phyloP scores from a whole-genome alignment of 2,329 filamentous ascomycete species.

The Chrysoporthe puriensis region DNA sequence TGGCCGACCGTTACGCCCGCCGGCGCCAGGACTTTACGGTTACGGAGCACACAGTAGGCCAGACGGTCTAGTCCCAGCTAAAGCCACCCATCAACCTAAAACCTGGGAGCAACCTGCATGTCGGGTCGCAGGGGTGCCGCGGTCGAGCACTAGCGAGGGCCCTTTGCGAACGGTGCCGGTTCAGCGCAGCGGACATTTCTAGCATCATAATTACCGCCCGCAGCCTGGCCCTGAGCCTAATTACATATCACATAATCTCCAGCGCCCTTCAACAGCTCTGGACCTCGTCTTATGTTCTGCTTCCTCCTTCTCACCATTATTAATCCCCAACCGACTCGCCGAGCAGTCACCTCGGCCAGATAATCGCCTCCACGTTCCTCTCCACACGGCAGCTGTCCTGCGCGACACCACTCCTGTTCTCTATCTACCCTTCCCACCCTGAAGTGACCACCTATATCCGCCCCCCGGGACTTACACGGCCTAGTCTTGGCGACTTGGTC shows the following conservation, averaged over 20 bases:
- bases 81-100: slow-evolving; percentile 26
- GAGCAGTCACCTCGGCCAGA: neutral
- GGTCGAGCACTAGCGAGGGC: slow-evolving; percentile 19
- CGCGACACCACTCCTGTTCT: too few relatives aligned
- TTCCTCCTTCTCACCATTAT: slow-evolving; percentile 26
- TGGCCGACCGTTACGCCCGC: slow-evolving; percentile 17
- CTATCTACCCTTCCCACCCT: too few relatives aligned
- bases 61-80: slow-evolving; percentile 17
- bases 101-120: neutral
- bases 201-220: slow-evolving; percentile 25
- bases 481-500: neutral
- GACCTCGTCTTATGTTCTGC: neutral
- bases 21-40: slow-evolving; percentile 5
- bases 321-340: slow-evolving; percentile 18
- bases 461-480: too few relatives aligned
- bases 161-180: slow-evolving; percentile 25
- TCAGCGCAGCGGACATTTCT: slow-evolving; percentile 18
- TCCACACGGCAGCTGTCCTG: neutral
- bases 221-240: slow-evolving; percentile 21
- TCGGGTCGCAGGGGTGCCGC: slow-evolving; percentile 21
- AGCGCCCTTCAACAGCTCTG: slow-evolving; percentile 16
- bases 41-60: neutral
- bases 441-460: too few relatives aligned
- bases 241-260: slow-evolving; percentile 31
- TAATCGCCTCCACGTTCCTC: neutral